Conservation (phyloP, 2,329 filamentous ascomycete genomes). For the Periconia macrospinosa region DNA sequence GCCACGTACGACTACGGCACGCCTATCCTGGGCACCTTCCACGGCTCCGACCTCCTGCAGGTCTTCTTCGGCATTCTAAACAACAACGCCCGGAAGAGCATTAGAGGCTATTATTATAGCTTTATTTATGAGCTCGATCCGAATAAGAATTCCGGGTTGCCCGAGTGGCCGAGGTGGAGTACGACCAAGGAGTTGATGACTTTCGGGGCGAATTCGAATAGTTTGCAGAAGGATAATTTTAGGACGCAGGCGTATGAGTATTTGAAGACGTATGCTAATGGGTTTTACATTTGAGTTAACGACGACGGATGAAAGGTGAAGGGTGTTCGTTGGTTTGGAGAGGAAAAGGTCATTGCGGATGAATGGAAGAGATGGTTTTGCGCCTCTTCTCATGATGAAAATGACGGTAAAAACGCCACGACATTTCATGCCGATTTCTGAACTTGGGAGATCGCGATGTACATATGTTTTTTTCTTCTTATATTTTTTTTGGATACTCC, state of each 20-base stretch:
- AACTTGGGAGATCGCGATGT: too few species aligned
- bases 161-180: slow-evolving; percentile 59
- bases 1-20: slow-evolving; percentile 71
- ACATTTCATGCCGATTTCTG: too few species aligned
- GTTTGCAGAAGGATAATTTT: slow-evolving; percentile 53
- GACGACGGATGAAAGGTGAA: too few species aligned
- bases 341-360: background rate
- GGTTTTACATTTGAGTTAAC: slow-evolving; percentile 17
- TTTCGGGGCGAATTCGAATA: slow-evolving; percentile 45
- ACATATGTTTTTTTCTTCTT: too few species aligned
- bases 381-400: too few species aligned
- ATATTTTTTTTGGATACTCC: too few species aligned
- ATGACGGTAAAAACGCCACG: too few species aligned
- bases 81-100: slow-evolving; percentile 62
- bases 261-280: slow-evolving; percentile 34
- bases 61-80: slow-evolving; percentile 67
- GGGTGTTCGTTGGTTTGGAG: too few species aligned
- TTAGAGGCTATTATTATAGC: slow-evolving; percentile 70
- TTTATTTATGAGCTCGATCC: slow-evolving; percentile 74
- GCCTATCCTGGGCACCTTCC: slow-evolving; percentile 75
- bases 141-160: slow-evolving; percentile 55
- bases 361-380: background rate
- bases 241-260: slow-evolving; percentile 49
- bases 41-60: slow-evolving; percentile 69
- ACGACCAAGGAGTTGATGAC: slow-evolving; percentile 54